Percentiles rank a stretch among this genome's conserved stretches.
Conservation (phyloP, 768 basidiomycete genomes). For the Rhodotorula diobovata region DNA sequence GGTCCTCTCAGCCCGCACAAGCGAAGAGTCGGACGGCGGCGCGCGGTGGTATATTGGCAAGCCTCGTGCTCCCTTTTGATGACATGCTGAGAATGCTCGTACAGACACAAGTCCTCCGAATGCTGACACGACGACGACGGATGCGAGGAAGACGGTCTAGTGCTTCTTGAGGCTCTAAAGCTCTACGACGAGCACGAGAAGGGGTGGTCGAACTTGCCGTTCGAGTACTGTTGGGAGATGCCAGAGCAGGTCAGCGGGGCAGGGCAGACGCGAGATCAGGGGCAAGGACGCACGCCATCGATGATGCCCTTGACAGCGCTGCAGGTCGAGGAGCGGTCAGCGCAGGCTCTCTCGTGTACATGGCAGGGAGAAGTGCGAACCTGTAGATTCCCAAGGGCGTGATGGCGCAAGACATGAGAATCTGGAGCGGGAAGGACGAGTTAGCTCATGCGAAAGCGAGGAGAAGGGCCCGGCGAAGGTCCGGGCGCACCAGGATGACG, state of each 20-base stretch:
- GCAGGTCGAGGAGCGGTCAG: no score
- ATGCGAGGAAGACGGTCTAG: not conserved
- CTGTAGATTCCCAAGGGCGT: not conserved
- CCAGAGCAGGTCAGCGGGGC: not conserved
- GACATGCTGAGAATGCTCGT: no score
- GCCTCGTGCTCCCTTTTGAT: no score
- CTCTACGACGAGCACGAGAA: constrained; percentile 11
- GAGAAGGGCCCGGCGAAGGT: no score
- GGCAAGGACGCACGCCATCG: not conserved
- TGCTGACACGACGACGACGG: not conserved
- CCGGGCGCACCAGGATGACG: not conserved
- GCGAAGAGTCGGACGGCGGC: no score
- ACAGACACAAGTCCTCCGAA: no score
- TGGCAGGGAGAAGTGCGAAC: no score
- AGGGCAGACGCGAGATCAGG: not conserved
- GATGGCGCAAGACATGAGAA: not conserved
- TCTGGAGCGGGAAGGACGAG: not conserved
- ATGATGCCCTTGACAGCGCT: not conserved
- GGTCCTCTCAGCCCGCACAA: no score
- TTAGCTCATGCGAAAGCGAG: no score
- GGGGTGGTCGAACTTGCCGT: constrained; percentile 7
- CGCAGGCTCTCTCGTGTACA: no score
- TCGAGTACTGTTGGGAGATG: not conserved
- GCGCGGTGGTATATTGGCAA: no score
- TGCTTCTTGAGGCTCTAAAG: not conserved